Evolutionary conservation across 768 basidiomycete genomes (phyloP), one percentile per base, ranked within the genome.

Genomic region (Boletus patriciae): DNA sequence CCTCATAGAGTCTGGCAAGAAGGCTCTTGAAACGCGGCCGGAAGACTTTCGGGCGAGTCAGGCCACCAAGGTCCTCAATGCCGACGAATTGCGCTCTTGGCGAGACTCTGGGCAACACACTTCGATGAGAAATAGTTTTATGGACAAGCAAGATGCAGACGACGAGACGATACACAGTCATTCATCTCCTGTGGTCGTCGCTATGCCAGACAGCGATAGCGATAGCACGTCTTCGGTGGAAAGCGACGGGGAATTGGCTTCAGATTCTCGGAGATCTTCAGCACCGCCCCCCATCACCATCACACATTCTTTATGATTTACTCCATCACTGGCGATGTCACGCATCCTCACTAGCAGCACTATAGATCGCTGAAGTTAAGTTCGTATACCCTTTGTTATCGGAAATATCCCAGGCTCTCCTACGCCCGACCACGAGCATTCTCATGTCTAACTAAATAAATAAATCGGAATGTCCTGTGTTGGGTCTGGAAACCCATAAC

Each of bases 71-170:
- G 91, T 92, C 9, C 76, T 93, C 18, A 85, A 79, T 53, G 83
- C 85, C 43, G 86, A 88, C 59, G 90, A 92, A 66, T 78, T 89
- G 47, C 80, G 82, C 44, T 75, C 77, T 15, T 88, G 87, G 83
- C 77, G 76, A 57, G 76, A 71, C 60, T 73, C 72, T 12, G 70
- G 69, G 36, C 69, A 67, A 49, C 63, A 55, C 34, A 42, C 27
- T 43, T 59, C 53, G 49, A 50, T 33, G 18, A 46, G 57, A 44
- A 51, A 55, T 48, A 46, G 58, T 50, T 50, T 61, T 41, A 49
- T 47, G 41, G 50, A 66, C 36, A 57, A 62, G 25, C 69, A 63
- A 21, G 60, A 67, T 21, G 67, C 59, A 31, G 70, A 75, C 37
- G 73, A 70, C 43, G 70, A 69, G 53, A 67, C 71, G 41, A 70